A percentile compares a stretch with the other conserved stretches of the same genome.
Conservation (phyloP, 2,329 filamentous ascomycete genomes). For the Coniochaeta sp. region DNA sequence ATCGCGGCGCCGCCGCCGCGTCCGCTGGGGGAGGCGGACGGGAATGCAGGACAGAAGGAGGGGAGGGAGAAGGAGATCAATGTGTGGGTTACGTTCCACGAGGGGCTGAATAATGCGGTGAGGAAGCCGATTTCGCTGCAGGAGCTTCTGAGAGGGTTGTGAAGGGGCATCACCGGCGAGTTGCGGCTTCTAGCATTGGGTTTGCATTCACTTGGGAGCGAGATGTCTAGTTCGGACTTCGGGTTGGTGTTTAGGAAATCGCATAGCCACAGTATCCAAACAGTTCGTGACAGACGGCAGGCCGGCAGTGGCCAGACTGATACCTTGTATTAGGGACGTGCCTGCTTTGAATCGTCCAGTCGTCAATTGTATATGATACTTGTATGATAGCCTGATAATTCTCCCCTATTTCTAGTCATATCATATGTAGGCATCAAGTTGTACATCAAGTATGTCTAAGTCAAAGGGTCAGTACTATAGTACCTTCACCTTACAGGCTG, state of each 20-base stretch:
- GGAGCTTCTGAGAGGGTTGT: constrained; percentile 67
- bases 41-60: constrained; percentile 22
- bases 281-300: too few species aligned
- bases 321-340: too few species aligned
- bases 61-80: constrained; percentile 42
- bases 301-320: too few species aligned
- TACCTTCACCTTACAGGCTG: too few species aligned
- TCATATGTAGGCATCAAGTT: too few species aligned
- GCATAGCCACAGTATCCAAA: too few species aligned
- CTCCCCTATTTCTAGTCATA: too few species aligned
- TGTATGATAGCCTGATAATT: too few species aligned
- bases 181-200: not conserved
- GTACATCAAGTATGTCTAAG: too few species aligned
- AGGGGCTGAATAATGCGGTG: constrained; percentile 88
- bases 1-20: constrained; percentile 36
- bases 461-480: too few species aligned
- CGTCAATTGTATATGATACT: too few species aligned
- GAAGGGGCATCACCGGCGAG: constrained; percentile 6
- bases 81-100: constrained; percentile 84
- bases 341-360: too few species aligned
- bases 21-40: constrained; percentile 32
- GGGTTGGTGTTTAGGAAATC: not conserved
- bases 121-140: constrained; percentile 76
- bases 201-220: not conserved
- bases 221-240: not conserved